phyloP scores from a whole-genome alignment of 2,329 filamentous ascomycete genomes.

The Helminthosporium solani region DNA sequence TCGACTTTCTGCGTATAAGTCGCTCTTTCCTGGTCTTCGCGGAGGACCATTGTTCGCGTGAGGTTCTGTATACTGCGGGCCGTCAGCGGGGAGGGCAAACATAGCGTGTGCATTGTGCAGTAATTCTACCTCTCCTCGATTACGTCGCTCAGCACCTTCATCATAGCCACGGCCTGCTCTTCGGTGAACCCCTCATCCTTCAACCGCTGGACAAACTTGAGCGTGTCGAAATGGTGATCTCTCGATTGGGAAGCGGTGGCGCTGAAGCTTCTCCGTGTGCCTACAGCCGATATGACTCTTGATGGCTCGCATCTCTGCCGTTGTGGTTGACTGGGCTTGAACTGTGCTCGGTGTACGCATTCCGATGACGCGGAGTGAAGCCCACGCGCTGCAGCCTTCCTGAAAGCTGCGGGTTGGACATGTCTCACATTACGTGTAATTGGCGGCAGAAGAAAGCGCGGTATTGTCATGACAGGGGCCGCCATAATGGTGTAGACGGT shows the following conservation, averaged over 20 bases:
- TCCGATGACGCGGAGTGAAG: slow-evolving; percentile 15
- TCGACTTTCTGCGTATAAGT: slow-evolving; percentile 87
- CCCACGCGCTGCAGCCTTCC: slow-evolving; percentile 13
- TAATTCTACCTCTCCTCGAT: slow-evolving; percentile 81
- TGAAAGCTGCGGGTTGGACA: slow-evolving; percentile 20
- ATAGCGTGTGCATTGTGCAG: background rate
- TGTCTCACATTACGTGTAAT: slow-evolving; percentile 37
- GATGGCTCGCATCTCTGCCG: slow-evolving; percentile 4
- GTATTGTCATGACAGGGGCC: slow-evolving; percentile 28
- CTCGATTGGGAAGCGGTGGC: slow-evolving; percentile 61
- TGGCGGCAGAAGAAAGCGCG: slow-evolving; percentile 43
- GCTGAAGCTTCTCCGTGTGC: slow-evolving; percentile 58
- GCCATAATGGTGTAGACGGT: slow-evolving; percentile 29
- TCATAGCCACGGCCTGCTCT: slow-evolving; percentile 95
- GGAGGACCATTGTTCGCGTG: slow-evolving; percentile 94
- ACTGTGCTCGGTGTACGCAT: slow-evolving; percentile 12
- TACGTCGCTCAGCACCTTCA: slow-evolving; percentile 94
- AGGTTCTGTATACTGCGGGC: slow-evolving; percentile 89
- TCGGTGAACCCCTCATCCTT: slow-evolving; percentile 93
- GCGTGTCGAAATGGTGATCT: slow-evolving; percentile 96
- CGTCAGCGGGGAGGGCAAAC: no score
- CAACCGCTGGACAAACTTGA: slow-evolving; percentile 92
- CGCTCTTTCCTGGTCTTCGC: slow-evolving; percentile 84
- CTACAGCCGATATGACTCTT: slow-evolving; percentile 8
- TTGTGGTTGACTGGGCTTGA: slow-evolving; percentile 10